phyloP scores from a whole-genome alignment of 129 eudicot species.

The Centrapalus pauciflorus region DNA sequence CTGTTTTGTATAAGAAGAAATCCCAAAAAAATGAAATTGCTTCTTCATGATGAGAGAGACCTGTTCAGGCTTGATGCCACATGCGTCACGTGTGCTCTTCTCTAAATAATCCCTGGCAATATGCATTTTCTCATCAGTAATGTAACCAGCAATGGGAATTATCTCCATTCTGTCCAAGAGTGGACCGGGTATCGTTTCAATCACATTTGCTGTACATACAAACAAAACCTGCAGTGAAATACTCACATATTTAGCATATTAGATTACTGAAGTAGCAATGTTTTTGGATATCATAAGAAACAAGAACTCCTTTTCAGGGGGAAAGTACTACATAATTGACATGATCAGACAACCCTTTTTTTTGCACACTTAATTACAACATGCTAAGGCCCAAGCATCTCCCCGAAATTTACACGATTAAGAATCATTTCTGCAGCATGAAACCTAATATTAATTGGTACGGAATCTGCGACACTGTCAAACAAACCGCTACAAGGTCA shows the following conservation, averaged over 20 bases:
- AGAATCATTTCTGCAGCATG: neutral
- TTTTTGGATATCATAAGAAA: neutral
- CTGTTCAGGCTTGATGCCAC: conserved; percentile 91
- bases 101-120: conserved; percentile 96
- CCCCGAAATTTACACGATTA: neutral
- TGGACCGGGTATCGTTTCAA: conserved; percentile 81
- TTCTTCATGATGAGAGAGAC: no score
- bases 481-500: neutral
- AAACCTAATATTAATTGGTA: neutral
- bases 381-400: neutral
- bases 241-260: neutral
- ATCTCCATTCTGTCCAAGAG: conserved; percentile 98
- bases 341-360: no score
- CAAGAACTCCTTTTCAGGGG: neutral
- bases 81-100: conserved; percentile 88
- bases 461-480: neutral
- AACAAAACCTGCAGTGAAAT: conserved; percentile 73
- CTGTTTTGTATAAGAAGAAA: no score
- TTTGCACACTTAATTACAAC: neutral
- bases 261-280: neutral
- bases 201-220: conserved; percentile 95
- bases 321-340: neutral
- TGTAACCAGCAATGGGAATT: conserved; percentile 92
- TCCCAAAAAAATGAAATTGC: no score
- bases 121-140: conserved; percentile 96